Evolutionary conservation across 1,284 basidiomycete genomes (phyloP).

Genomic region (Afroboletus lepidellus): DNA sequence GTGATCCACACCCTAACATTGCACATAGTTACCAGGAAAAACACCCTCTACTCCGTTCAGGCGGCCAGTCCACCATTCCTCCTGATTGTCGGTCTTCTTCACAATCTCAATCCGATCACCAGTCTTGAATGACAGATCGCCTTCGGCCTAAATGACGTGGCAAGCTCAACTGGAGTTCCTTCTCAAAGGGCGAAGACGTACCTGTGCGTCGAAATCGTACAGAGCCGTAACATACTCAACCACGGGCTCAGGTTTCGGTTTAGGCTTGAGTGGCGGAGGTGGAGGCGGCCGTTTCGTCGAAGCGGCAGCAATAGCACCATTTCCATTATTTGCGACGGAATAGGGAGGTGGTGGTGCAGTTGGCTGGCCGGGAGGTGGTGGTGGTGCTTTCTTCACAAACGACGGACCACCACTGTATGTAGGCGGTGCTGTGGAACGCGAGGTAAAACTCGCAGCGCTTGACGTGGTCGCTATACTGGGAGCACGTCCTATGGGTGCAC

Average conservation of each 20-base stretch:
- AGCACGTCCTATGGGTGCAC: slow-evolving; percentile 41
- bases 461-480: slow-evolving; percentile 35
- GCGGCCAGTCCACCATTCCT: slow-evolving; percentile 99
- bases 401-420: slow-evolving; percentile 42
- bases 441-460: slow-evolving; percentile 44
- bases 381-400: slow-evolving; percentile 45
- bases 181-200: slow-evolving; percentile 21
- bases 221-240: slow-evolving; percentile 86
- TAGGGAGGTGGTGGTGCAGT: slow-evolving; percentile 45
- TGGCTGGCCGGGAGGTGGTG: slow-evolving; percentile 47
- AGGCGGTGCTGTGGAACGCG: slow-evolving; percentile 37
- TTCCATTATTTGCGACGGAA: slow-evolving; percentile 33
- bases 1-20: slow-evolving; percentile 20
- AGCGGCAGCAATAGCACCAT: slow-evolving; percentile 25
- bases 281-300: slow-evolving; percentile 80
- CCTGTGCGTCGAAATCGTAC: slow-evolving; percentile 92
- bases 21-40: slow-evolving; percentile 79
- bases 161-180: neutral
- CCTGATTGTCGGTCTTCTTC: slow-evolving; percentile 78
- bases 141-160: slow-evolving; percentile 67
- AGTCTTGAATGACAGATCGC: slow-evolving; percentile 87
- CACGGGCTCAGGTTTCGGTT: slow-evolving; percentile 66
- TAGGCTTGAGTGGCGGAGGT: slow-evolving; percentile 82
- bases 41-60: slow-evolving; percentile 85
- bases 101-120: slow-evolving; percentile 96